These are phyloP conservation scores for Xylariaceae sp. DNA, from an alignment of 2,329 filamentous ascomycete species.

Conservation along the genomic window DNA sequence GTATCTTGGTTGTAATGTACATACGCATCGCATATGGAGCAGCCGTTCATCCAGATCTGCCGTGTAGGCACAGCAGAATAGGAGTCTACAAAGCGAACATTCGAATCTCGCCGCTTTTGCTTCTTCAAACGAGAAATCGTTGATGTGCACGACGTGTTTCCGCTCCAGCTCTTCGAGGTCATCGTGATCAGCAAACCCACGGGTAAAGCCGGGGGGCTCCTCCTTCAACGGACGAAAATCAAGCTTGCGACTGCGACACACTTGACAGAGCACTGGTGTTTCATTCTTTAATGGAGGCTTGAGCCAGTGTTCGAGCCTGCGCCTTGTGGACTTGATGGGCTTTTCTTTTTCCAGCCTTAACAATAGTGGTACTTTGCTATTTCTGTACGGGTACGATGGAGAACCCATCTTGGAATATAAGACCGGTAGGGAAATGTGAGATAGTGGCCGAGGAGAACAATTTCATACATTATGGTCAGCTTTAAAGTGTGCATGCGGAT, in stretches of 20 bases:
- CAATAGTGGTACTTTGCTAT: neutral
- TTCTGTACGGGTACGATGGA: neutral
- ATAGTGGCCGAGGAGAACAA: neutral
- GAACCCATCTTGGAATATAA: neutral
- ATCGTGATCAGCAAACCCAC: neutral
- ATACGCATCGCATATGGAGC: constrained; percentile 5
- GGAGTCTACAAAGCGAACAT: constrained; percentile 14
- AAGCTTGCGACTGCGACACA: constrained; percentile 5
- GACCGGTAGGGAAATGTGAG: neutral
- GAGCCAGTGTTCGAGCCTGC: neutral
- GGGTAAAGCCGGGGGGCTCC: neutral
- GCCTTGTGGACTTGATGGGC: neutral
- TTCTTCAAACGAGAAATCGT: constrained; percentile 6
- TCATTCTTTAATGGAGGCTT: neutral
- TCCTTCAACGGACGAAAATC: constrained; percentile 5
- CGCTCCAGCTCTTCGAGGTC: neutral
- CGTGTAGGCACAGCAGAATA: neutral
- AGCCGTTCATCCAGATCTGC: neutral
- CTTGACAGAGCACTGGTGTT: neutral
- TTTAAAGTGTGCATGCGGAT: neutral
- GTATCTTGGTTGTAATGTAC: constrained; percentile 14
- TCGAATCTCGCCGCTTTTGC: neutral
- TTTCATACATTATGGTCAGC: neutral
- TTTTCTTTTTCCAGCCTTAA: neutral
- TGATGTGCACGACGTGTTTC: constrained; percentile 4